Base-by-base conservation (phyloP, 192 early-diverging fungal genomes). In the Chytriomyces sp. region DNA sequence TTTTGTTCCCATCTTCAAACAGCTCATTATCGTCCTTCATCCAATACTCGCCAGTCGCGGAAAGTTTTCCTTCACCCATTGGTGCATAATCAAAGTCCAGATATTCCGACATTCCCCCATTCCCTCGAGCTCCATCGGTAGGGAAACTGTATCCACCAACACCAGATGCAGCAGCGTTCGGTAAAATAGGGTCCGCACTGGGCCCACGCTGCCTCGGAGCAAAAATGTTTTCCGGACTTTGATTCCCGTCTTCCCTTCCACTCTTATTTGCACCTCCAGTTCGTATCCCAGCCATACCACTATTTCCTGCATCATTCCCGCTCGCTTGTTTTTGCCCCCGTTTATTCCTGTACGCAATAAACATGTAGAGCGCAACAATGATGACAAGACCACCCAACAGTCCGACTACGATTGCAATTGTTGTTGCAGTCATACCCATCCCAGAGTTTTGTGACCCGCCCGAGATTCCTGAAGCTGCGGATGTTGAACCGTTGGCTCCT, bases 311-410 rank as follows among this genome's bases (percentile, higher is more conserved):
- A 13, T 57, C 53, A 20, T 20, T 13, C 53, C 53, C 16, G 53
- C 20, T 5, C 20, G 16, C 53, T 13, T 20, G 53, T 57, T 20
- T 57, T 57, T 57, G 53, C 53, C 53, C 66, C 9, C 66, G 66
- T 4, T 67, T 67, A 24, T 46, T 28, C 43, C 66, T 26, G 45
- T 67, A 67, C 24, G 66, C 66, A 67, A 67, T 67, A 45, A 67
- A 67, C 66, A 67, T 46, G 45, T 67, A 67, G 18, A 67, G 45
- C 44, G 43, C 66, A 13, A 13, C 45, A 24, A 67, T 67, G 66
- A 67, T 67, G 28, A 24, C 13, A 2, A 67, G 66, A n/a, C 66
- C 66, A 46, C 66, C 66, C 28, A 47, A 8, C 13, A 67, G 24
- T 13, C 66, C 66, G 13, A 67, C 66, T 13, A 47, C 66, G 46